These are phyloP conservation scores for Tilletiaria anomala DNA, from an alignment of 1,284 basidiomycete genomes.

Conservation along the genomic window DNA sequence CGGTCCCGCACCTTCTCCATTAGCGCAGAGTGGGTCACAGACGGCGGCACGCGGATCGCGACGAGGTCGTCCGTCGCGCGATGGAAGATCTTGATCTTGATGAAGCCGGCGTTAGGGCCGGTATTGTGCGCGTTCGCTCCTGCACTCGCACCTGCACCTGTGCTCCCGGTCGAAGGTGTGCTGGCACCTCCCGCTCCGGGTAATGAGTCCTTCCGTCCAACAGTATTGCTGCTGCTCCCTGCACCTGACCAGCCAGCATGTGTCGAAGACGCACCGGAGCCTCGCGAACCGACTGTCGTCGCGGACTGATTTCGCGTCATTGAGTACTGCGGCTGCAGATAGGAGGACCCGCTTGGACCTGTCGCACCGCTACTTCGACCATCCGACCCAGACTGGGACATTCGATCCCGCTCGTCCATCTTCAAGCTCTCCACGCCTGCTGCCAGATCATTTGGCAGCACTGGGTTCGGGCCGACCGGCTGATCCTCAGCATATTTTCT, in stretches of 20 bases:
- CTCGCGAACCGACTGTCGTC: too few relatives aligned
- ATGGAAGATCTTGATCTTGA: conserved; percentile 97
- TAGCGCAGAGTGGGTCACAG: conserved; percentile 66
- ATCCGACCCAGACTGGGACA: not conserved
- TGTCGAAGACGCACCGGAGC: too few relatives aligned
- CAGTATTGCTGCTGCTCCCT: too few relatives aligned
- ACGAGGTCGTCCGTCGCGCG: conserved; percentile 80
- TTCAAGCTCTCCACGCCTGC: conserved; percentile 5
- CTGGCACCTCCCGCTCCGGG: not conserved
- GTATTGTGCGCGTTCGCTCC: not conserved
- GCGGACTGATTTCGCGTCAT: not conserved
- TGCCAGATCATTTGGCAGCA: not conserved
- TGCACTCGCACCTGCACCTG: not conserved
- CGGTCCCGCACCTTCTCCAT: conserved; percentile 79
- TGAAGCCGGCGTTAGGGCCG: conserved; percentile 50
- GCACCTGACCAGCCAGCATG: too few relatives aligned
- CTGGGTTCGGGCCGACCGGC: conserved; percentile 6
- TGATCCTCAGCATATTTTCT: conserved; percentile 17
- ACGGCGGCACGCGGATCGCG: conserved; percentile 93
- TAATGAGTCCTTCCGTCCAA: too few relatives aligned
- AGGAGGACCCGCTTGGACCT: conserved; percentile 1
- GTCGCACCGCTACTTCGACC: conserved; percentile 1
- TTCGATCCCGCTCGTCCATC: conserved; percentile 3
- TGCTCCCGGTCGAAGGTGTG: not conserved
- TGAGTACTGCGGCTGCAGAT: not conserved